phyloP scores from a whole-genome alignment of 2,329 filamentous ascomycete genomes.

The Domatiomyces catenatus region DNA sequence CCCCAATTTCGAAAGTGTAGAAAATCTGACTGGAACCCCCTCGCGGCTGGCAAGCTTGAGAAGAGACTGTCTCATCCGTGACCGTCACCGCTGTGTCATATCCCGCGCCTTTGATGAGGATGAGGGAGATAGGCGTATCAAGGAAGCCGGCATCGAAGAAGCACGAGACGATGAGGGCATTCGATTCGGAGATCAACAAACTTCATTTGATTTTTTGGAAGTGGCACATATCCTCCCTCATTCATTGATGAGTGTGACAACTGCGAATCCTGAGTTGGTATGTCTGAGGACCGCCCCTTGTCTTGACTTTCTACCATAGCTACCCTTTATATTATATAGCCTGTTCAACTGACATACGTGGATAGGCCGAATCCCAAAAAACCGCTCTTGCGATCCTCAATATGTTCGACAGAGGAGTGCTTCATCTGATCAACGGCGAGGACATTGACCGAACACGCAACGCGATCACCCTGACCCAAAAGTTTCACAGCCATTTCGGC shows the following conservation, averaged over 20 bases:
- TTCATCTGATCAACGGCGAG: slow-evolving; percentile 24
- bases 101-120: slow-evolving; percentile 9
- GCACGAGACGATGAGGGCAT: slow-evolving; percentile 12
- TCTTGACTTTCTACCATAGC: too few species aligned
- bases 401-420: slow-evolving; percentile 27
- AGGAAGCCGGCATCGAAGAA: slow-evolving; percentile 4
- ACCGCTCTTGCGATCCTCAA: slow-evolving; percentile 26
- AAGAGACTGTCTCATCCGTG: slow-evolving; percentile 12
- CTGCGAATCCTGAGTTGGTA: slow-evolving; percentile 9
- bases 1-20: slow-evolving; percentile 4
- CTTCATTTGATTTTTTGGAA: slow-evolving; percentile 5
- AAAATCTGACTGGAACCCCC: slow-evolving; percentile 7
- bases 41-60: slow-evolving; percentile 9
- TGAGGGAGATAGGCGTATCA: slow-evolving; percentile 6
- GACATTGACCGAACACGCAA: slow-evolving; percentile 29
- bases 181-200: slow-evolving; percentile 3
- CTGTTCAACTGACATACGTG: too few species aligned
- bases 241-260: slow-evolving; percentile 11
- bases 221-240: slow-evolving; percentile 16
- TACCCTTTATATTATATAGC: too few species aligned
- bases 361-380: slow-evolving; percentile 19
- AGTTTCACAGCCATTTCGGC: slow-evolving; percentile 21
- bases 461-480: slow-evolving; percentile 22
- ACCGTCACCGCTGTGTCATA: slow-evolving; percentile 13
- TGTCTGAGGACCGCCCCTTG: not conserved